Evolutionary conservation across 2,329 filamentous ascomycete genomes (phyloP).

Genomic region (Zasmidium cellare): DNA sequence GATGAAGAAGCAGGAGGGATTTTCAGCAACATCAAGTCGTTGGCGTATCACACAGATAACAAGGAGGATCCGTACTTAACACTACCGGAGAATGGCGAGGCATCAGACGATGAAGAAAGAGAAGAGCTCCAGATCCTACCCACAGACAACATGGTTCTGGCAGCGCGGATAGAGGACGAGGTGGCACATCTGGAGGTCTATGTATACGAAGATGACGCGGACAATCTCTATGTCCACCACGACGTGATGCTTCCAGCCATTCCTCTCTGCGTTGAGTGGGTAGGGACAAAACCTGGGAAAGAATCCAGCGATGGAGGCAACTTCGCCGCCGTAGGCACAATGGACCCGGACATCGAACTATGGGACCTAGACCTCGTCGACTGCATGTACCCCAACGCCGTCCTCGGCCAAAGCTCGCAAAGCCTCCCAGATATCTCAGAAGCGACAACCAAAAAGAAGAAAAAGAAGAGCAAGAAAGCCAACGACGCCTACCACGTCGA

Average conservation of each 20-base stretch:
- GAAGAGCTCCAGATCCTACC: slow-evolving; percentile 92
- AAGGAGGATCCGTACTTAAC: slow-evolving; percentile 97
- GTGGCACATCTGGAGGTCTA: slow-evolving; percentile 95
- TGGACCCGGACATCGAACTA: slow-evolving; percentile 97
- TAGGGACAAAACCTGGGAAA: slow-evolving; percentile 86
- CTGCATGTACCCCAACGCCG: slow-evolving; percentile 97
- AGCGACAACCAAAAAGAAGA: slow-evolving; percentile 72
- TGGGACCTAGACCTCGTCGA: slow-evolving; percentile 97
- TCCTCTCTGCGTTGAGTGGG: slow-evolving; percentile 92
- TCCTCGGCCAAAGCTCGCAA: slow-evolving; percentile 69
- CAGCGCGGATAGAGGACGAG: slow-evolving; percentile 94
- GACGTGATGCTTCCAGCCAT: slow-evolving; percentile 99
- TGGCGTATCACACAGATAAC: slow-evolving; percentile 92
- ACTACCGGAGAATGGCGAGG: slow-evolving; percentile 68
- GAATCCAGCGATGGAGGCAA: slow-evolving; percentile 69
- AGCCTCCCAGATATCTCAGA: slow-evolving; percentile 21
- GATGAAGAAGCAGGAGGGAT: slow-evolving; percentile 64
- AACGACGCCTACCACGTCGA: slow-evolving; percentile 95
- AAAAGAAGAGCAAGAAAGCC: slow-evolving; percentile 83
- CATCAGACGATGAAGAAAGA: slow-evolving; percentile 74
- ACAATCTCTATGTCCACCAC: slow-evolving; percentile 98
- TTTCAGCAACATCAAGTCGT: slow-evolving; percentile 91
- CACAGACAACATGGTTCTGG: slow-evolving; percentile 88
- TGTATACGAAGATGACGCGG: slow-evolving; percentile 90
- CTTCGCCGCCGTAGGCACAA: slow-evolving; percentile 92